Base-by-base conservation (phyloP, 192 early-diverging fungal genomes). In the Endogone sp. region DNA sequence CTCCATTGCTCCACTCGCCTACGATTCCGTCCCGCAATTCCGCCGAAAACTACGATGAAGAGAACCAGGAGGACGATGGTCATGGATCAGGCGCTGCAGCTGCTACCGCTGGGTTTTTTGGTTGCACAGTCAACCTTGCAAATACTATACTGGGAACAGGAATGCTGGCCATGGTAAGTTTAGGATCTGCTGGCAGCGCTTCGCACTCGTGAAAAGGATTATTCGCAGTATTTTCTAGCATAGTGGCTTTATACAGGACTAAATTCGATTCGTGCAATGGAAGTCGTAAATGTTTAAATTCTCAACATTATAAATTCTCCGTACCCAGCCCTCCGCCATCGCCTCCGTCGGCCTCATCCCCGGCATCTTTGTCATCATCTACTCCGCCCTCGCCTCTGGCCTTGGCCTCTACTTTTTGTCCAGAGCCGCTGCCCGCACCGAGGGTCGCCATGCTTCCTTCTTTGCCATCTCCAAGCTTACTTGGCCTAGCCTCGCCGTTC, bases 81-180 rank as follows among this genome's bases (percentile, higher is more conserved):
- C 37, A 49, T 49, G 37, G 37, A 1, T 49, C 37, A 16, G 37
- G 37, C 16, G 37, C 37, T 49, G 37, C 37, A 49, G 37, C 37
- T 57, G 65, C 28, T 3, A 89, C 85, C 3, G 94, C 90, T 11
- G 87, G 92, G 3, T 73, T 89, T 2, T 57, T 77, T 30, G 87
- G 86, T 49, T 93, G 89, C 9, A 75, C 84, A 8, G 85, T 95
- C 63, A 99, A 98, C 73, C 81, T 99, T 32, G 85, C 91, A 44
- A 99, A 99, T 71, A 99, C 96, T 0, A 97, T 99, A 72, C 79
- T 98, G 10, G 96, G 96, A n/a, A 89, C 91, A 56, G 98, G 96
- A 3, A 96, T 98, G 94, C 80, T 99, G 26, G 96, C 96, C 31
- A 97, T 99, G 97, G 90, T 91, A 82, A 57, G 76, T 60, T 49